phyloP scores from a whole-genome alignment of 148 eudicot species.

The Heliosperma pusillum region DNA sequence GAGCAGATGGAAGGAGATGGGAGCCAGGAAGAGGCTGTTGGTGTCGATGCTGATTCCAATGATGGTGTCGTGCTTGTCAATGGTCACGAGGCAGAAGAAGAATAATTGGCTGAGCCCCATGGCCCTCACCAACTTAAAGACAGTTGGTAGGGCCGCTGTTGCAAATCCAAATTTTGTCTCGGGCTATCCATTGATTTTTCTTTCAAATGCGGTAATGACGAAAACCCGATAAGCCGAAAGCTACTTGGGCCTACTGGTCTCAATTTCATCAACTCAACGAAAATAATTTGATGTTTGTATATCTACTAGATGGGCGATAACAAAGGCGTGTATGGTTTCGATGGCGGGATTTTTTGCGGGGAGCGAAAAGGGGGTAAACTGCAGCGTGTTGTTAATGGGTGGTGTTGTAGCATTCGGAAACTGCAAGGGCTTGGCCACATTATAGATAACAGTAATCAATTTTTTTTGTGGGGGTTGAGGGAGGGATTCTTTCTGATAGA shows the following conservation, averaged over 20 bases:
- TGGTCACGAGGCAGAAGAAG: constrained; percentile 89
- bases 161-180: constrained; percentile 82
- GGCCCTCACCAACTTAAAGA: constrained; percentile 55
- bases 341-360: constrained; percentile 14
- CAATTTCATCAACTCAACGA: neutral
- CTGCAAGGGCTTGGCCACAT: constrained; percentile 15
- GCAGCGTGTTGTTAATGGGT: neutral
- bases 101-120: constrained; percentile 78
- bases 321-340: neutral
- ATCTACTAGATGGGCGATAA: neutral
- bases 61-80: constrained; percentile 90
- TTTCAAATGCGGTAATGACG: constrained; percentile 33
- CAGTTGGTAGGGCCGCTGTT: constrained; percentile 76
- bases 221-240: constrained; percentile 20
- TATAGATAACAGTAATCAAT: constrained; percentile 11
- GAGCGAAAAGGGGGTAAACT: constrained; percentile 18
- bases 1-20: constrained; percentile 61
- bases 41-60: constrained; percentile 84
- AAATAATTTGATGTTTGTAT: neutral
- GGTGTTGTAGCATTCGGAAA: constrained; percentile 18
- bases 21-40: constrained; percentile 77
- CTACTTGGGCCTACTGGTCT: neutral
- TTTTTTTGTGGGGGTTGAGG: no score
- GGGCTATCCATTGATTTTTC: constrained; percentile 80
- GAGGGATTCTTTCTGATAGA: constrained; percentile 24